Conservation (phyloP, 768 basidiomycete species). For the Suillus luteus region DNA sequence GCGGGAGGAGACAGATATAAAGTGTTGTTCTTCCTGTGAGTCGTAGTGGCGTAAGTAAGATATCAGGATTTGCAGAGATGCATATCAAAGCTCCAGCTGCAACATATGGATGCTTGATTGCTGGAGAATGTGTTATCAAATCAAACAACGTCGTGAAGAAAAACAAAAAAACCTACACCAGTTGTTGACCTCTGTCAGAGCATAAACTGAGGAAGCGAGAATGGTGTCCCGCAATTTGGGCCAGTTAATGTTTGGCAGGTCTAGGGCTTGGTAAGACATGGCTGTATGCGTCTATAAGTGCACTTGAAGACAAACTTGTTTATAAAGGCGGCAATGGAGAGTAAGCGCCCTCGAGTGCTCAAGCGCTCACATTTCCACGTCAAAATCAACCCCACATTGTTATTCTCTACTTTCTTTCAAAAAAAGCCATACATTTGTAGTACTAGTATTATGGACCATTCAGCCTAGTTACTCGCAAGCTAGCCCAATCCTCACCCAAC, state of each 20-base stretch:
- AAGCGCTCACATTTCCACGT: not conserved
- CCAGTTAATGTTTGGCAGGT: not conserved
- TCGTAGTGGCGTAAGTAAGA: constrained; percentile 5
- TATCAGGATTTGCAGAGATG: constrained; percentile 3
- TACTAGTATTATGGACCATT: constrained; percentile 29
- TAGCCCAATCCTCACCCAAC: constrained; percentile 12
- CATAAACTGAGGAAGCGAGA: constrained; percentile 3
- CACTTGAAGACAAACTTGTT: not conserved
- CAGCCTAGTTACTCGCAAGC: constrained; percentile 36
- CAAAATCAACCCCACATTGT: not conserved
- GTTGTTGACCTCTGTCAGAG: not conserved
- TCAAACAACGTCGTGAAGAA: not conserved
- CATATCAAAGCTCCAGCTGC: not conserved
- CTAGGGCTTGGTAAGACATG: not conserved
- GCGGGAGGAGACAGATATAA: not conserved
- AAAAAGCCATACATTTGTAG: not conserved
- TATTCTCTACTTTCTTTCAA: not conserved
- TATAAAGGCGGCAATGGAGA: not conserved
- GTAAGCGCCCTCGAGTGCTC: not conserved
- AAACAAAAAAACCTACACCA: constrained; percentile 4
- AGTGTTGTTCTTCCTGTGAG: not conserved
- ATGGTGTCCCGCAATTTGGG: not conserved
- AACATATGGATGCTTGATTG: constrained; percentile 8
- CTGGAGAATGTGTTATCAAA: not conserved
- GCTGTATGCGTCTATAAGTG: not conserved